Conservation (phyloP, 1,284 basidiomycete species). For the Thelephora terrestris region DNA sequence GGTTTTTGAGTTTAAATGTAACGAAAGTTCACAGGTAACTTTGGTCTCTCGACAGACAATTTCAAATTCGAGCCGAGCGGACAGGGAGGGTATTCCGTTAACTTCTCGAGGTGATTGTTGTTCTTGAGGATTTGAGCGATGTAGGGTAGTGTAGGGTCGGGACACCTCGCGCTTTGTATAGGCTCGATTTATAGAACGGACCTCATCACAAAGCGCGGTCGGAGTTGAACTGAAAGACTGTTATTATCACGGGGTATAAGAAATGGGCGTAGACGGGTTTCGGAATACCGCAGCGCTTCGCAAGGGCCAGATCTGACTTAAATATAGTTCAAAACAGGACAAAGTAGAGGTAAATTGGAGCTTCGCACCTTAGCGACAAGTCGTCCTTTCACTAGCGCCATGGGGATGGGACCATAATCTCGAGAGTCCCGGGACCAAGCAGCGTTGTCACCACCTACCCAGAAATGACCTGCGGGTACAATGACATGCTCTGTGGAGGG, state of each 20-base stretch:
- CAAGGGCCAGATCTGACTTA: slow-evolving; percentile 43
- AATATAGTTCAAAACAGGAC: slow-evolving; percentile 3
- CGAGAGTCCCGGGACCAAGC: slow-evolving; percentile 80
- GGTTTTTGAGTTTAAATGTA: not conserved
- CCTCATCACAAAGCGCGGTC: slow-evolving; percentile 14
- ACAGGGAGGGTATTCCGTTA: slow-evolving; percentile 90
- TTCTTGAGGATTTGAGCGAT: not conserved
- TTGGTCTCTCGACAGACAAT: slow-evolving; percentile 84
- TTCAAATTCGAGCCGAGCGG: slow-evolving; percentile 92
- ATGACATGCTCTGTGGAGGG: slow-evolving; percentile 61
- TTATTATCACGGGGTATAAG: not conserved
- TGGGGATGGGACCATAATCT: slow-evolving; percentile 84
- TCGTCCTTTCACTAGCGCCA: slow-evolving; percentile 72
- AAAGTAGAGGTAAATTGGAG: not conserved
- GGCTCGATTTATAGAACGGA: not conserved
- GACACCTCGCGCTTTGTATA: no score
- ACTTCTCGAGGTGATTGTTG: slow-evolving; percentile 48
- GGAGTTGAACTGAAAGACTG: slow-evolving; percentile 17
- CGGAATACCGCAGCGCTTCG: slow-evolving; percentile 37
- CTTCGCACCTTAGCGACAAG: slow-evolving; percentile 63
- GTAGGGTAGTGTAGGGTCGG: not conserved
- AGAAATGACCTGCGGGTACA: slow-evolving; percentile 80
- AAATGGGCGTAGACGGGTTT: slow-evolving; percentile 34
- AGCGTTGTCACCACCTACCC: slow-evolving; percentile 89
- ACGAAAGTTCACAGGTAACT: slow-evolving; percentile 44